Evolutionary conservation across 306 rosid species (phyloP).

Genomic region (Pyrus communis): DNA sequence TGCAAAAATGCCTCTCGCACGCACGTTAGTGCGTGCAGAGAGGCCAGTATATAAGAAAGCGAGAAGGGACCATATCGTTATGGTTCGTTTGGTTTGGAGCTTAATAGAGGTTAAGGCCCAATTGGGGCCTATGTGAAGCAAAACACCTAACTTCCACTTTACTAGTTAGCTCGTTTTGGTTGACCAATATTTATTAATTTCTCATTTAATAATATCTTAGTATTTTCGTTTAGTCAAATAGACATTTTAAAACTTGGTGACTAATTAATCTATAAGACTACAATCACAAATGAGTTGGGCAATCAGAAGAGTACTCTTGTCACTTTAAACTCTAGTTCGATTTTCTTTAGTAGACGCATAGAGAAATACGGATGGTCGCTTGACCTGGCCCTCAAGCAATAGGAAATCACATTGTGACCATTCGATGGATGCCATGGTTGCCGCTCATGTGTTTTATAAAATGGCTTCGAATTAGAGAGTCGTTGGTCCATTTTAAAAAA

Average conservation of each 20-base stretch:
- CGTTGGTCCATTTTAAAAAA: too few relatives aligned
- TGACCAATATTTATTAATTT: neutral
- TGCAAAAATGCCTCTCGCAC: too few relatives aligned
- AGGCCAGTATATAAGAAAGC: neutral
- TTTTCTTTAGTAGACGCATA: neutral
- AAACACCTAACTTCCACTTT: neutral
- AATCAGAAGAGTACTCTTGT: too few relatives aligned
- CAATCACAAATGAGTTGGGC: neutral
- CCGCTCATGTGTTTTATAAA: too few relatives aligned
- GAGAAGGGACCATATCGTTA: neutral
- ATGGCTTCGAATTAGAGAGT: too few relatives aligned
- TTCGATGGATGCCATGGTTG: too few relatives aligned
- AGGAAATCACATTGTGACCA: too few relatives aligned
- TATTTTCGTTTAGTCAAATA: neutral
- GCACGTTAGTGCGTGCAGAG: too few relatives aligned
- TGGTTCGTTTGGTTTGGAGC: neutral
- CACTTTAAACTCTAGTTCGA: too few relatives aligned
- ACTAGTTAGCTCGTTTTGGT: neutral
- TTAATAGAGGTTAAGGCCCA: neutral
- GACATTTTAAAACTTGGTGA: neutral
- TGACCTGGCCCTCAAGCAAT: too few relatives aligned
- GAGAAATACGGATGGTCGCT: too few relatives aligned
- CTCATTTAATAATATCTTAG: neutral
- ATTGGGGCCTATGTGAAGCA: neutral
- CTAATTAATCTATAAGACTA: too few relatives aligned